phyloP scores from a whole-genome alignment of 176 grass and related monocot genomes.

The Triticum urartu region DNA sequence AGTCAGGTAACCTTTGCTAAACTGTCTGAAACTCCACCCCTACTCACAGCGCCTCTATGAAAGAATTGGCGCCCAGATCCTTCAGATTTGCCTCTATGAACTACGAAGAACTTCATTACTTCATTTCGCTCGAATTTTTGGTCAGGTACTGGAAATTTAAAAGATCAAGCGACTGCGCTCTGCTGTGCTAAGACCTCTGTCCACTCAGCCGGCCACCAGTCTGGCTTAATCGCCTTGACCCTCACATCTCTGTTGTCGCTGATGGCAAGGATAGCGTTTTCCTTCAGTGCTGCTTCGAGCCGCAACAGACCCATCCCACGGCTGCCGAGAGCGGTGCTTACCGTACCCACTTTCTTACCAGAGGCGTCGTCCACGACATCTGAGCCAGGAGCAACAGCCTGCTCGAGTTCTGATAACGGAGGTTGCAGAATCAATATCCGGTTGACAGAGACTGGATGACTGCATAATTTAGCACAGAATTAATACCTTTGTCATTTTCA shows the following conservation, averaged over 20 bases:
- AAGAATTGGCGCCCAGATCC: background rate
- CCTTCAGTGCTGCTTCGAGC: conserved; percentile 54
- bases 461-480: background rate
- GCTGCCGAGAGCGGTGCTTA: conserved; percentile 57
- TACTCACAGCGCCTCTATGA: background rate
- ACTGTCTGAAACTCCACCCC: background rate
- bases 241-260: conserved; percentile 38
- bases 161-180: conserved; percentile 31
- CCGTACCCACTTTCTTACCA: conserved; percentile 67
- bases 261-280: conserved; percentile 33
- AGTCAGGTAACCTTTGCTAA: background rate
- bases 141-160: background rate
- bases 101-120: background rate
- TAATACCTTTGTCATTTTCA: conserved; percentile 58
- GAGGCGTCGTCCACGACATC: conserved; percentile 58
- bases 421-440: background rate
- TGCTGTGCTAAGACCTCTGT: conserved; percentile 42
- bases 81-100: background rate
- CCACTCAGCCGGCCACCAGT: conserved; percentile 96
- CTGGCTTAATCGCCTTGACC: conserved; percentile 59
- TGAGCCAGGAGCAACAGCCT: conserved; percentile 47
- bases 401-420: conserved; percentile 53
- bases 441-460: background rate
- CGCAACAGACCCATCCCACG: conserved; percentile 72
- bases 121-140: background rate